Conservation (phyloP, 2,329 filamentous ascomycete genomes). For the Aspergillus brunneoviolaceus region DNA sequence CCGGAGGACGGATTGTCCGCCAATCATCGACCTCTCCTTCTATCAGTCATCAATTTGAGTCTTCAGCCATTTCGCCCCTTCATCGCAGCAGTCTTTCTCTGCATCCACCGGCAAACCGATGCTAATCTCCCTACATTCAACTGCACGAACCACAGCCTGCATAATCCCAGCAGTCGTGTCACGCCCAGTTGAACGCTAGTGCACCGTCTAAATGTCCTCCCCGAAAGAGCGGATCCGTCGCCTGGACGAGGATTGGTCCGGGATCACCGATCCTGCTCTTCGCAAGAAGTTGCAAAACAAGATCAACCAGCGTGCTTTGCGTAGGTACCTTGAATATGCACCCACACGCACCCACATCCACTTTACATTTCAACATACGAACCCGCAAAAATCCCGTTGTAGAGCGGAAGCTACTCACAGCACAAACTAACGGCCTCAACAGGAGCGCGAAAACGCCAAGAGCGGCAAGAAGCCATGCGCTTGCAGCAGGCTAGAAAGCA, state of each 20-base stretch:
- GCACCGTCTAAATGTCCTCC: not conserved
- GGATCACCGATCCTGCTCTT: constrained; percentile 3
- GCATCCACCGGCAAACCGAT: too few species aligned
- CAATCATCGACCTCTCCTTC: too few species aligned
- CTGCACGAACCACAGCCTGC: too few species aligned
- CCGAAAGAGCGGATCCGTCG: not conserved
- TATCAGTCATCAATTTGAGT: too few species aligned
- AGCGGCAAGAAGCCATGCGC: not conserved
- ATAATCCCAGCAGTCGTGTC: not conserved
- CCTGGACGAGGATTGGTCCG: constrained; percentile 8
- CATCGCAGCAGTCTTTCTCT: too few species aligned
- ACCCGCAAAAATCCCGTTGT: too few species aligned
- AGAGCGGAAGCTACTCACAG: too few species aligned
- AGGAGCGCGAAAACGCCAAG: constrained; percentile 2
- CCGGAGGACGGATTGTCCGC: too few species aligned
- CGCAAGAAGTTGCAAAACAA: constrained; percentile 10
- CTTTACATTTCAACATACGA: not conserved
- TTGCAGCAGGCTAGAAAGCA: not conserved
- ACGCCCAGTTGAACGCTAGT: not conserved
- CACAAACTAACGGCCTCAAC: not conserved
- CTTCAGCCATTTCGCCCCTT: too few species aligned
- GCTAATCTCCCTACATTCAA: too few species aligned
- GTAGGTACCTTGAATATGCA: not conserved
- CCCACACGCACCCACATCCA: not conserved
- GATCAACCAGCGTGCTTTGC: constrained; percentile 10